Conservation (phyloP, 805 yeast genomes). For the Pichia cephalocereana region DNA sequence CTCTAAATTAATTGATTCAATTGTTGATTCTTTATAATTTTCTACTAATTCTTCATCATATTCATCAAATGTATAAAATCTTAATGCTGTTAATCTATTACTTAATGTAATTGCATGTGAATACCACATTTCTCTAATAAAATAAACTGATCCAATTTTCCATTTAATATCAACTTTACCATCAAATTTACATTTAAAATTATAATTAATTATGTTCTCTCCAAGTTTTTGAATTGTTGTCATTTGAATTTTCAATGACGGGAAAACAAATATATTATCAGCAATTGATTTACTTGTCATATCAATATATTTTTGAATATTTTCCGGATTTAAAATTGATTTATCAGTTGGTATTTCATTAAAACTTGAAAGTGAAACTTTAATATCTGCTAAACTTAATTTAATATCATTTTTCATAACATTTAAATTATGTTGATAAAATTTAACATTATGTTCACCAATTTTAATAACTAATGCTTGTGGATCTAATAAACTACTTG, state of each 20-base stretch:
- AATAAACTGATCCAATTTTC: constrained; percentile 88
- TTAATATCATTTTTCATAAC: constrained; percentile 48
- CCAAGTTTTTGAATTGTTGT: constrained; percentile 53
- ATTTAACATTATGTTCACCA: constrained; percentile 45
- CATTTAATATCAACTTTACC: constrained; percentile 88
- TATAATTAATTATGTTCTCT: constrained; percentile 51
- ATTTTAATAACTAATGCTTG: constrained; percentile 61
- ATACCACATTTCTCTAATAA: constrained; percentile 87
- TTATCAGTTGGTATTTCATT: constrained; percentile 44
- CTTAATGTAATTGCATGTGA: constrained; percentile 69
- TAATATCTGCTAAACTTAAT: constrained; percentile 52
- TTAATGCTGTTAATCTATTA: constrained; percentile 41
- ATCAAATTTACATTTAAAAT: constrained; percentile 66
- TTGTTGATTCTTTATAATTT: constrained; percentile 25
- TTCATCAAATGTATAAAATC: constrained; percentile 26
- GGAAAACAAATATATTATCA: constrained; percentile 73
- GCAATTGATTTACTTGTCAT: constrained; percentile 58
- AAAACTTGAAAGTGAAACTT: constrained; percentile 57
- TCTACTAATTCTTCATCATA: constrained; percentile 25
- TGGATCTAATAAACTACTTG: constrained; percentile 70
- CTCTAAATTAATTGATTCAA: constrained; percentile 28
- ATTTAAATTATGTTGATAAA: constrained; percentile 38
- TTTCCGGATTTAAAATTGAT: constrained; percentile 23
- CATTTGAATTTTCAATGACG: constrained; percentile 69
- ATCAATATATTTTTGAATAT: constrained; percentile 45